Conservation (phyloP, 2,329 filamentous ascomycete species). For the Clarireedia paspali region DNA sequence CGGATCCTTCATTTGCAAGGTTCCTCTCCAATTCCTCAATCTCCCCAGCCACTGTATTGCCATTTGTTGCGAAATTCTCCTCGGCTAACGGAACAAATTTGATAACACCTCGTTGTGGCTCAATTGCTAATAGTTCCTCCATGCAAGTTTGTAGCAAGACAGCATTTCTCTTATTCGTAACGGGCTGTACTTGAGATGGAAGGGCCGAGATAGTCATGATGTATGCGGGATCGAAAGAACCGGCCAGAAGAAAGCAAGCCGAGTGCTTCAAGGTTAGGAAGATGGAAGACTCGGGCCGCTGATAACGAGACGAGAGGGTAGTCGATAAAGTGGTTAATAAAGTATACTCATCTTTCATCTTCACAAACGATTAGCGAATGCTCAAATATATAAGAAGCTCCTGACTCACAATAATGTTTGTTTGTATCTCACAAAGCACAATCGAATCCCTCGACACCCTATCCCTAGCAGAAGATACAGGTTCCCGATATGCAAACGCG, state of each 20-base stretch:
- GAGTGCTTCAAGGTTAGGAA: conserved; percentile 71
- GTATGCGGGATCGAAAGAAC: conserved; percentile 73
- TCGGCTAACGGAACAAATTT: conserved; percentile 64
- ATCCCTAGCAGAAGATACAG: conserved; percentile 22
- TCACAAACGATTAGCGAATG: conserved; percentile 11
- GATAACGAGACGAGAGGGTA: conserved; percentile 67
- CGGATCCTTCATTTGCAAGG: conserved; percentile 8
- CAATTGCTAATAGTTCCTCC: conserved; percentile 59
- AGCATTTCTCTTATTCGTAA: conserved; percentile 75
- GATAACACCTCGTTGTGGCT: conserved; percentile 59
- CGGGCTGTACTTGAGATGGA: conserved; percentile 58
- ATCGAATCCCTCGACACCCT: conserved; percentile 32
- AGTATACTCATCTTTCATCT: conserved; percentile 69
- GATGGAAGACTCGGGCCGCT: conserved; percentile 64
- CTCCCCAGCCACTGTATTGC: conserved; percentile 61
- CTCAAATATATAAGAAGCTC: conserved; percentile 9
- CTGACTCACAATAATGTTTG: conserved; percentile 52
- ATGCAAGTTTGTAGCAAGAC: conserved; percentile 71
- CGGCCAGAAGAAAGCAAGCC: conserved; percentile 65
- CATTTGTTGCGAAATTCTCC: conserved; percentile 63
- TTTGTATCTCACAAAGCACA: conserved; percentile 56
- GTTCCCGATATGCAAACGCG: conserved; percentile 29
- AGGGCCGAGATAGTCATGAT: conserved; percentile 66
- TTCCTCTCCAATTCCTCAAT: conserved; percentile 44
- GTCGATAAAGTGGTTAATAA: conserved; percentile 68